phyloP scores from a whole-genome alignment of 2,329 filamentous ascomycete species.

The Penicillium sp. region DNA sequence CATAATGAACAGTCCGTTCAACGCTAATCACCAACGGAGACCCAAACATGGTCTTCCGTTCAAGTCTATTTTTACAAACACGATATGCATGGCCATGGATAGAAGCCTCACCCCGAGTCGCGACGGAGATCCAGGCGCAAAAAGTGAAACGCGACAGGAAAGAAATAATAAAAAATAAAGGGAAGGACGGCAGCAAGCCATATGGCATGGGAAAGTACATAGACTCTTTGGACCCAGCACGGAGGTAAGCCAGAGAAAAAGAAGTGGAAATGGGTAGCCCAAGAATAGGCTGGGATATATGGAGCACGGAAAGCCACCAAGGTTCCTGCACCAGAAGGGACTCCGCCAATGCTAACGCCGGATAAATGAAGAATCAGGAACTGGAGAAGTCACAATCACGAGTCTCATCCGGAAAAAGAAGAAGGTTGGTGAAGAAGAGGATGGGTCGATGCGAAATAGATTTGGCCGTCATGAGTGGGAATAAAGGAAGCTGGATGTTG shows the following conservation, averaged over 20 bases:
- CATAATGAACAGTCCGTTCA: constrained; percentile 32
- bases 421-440: constrained; percentile 8
- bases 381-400: constrained; percentile 24
- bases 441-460: constrained; percentile 15
- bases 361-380: constrained; percentile 35
- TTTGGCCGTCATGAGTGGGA: constrained; percentile 20
- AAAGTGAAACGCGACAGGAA: constrained; percentile 2
- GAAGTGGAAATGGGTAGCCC: constrained; percentile 1
- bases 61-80: constrained; percentile 42
- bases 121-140: constrained; percentile 13
- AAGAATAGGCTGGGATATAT: constrained; percentile 23
- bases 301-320: constrained; percentile 29
- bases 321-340: constrained; percentile 35
- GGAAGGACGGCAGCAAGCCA: constrained; percentile 15
- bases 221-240: neutral
- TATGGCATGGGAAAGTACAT: neutral
- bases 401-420: constrained; percentile 20
- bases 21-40: constrained; percentile 38
- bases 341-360: constrained; percentile 39
- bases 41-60: constrained; percentile 24
- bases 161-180: constrained; percentile 7
- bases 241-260: neutral
- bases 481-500: constrained; percentile 4
- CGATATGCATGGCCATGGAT: constrained; percentile 25
- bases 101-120: constrained; percentile 8